A percentile compares a stretch with the other conserved stretches of the same genome.
Evolutionary conservation across 331 rosid genomes (phyloP).

Genomic region (Acacia pycnantha): DNA sequence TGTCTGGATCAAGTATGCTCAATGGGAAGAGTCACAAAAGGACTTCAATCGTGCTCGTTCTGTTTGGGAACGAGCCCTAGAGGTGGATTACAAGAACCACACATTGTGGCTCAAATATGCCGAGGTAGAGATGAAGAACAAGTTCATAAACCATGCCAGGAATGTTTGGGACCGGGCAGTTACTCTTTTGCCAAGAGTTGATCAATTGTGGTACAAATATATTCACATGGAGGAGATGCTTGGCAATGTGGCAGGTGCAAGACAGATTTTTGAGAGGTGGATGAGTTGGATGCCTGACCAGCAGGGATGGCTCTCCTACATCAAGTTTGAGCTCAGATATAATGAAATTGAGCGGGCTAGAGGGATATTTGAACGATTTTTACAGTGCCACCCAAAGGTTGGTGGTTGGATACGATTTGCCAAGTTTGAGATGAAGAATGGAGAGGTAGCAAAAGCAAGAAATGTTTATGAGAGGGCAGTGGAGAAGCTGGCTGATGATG

Average conservation of each 20-base stretch:
- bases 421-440: constrained; percentile 92
- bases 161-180: constrained; percentile 95
- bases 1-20: constrained; percentile 91
- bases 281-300: constrained; percentile 92
- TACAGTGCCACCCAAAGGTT: constrained; percentile 73
- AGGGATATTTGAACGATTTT: constrained; percentile 71
- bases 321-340: constrained; percentile 75
- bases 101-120: constrained; percentile 93
- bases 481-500: constrained; percentile 73
- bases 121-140: constrained; percentile 94
- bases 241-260: constrained; percentile 83
- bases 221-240: constrained; percentile 95
- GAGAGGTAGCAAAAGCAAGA: constrained; percentile 62
- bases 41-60: constrained; percentile 90
- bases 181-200: constrained; percentile 76
- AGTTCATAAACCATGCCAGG: constrained; percentile 81
- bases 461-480: constrained; percentile 72
- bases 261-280: constrained; percentile 90
- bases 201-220: constrained; percentile 91
- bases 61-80: constrained; percentile 92
- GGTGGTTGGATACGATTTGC: constrained; percentile 89
- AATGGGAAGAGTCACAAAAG: constrained; percentile 94
- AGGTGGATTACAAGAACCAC: constrained; percentile 87
- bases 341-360: constrained; percentile 83
- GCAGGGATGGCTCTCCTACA: constrained; percentile 87